Base-by-base conservation (phyloP, 352 stramenopile species). In the Phytophthora citrophthora region DNA sequence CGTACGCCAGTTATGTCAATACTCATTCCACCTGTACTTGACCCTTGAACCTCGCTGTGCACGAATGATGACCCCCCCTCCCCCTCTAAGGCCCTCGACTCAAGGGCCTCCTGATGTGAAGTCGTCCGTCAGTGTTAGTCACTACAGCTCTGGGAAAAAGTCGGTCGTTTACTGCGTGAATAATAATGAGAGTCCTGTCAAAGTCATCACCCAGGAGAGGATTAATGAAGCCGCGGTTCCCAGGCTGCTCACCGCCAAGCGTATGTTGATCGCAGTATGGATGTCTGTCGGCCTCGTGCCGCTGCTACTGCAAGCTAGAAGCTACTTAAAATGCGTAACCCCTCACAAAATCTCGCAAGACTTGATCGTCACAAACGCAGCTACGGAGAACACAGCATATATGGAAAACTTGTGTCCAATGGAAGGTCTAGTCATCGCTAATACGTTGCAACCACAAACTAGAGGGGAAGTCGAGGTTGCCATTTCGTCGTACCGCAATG, bases 241-340 rank as follows among this genome's bases (percentile, higher is more conserved):
- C 32, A 58, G 36, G 16, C 6, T 62, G 0, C 58, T 71, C 56
- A 67, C 43, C 20, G 56, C 63, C 23, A 54, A 50, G 40, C 53
- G 38, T 27, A 63, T 66, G 39, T 29, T 71, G n/a, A 1, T 72
- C 11, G 36, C 36, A 15, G 55, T 72, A 26, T 72, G 67, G 67
- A 44, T 75, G 54, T 61, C 39, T 31, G 41, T 70, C 1, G 67
- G 63, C 1, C 26, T 75, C 18, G 26, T 56, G 20, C 67, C 67
- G 7, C 20, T 71, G 40, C 44, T 72, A 2, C 34, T 75, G 4
- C 67, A 75, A 45, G 15, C 36, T 20, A 47, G 61, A 38, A 75
- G 67, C 47, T 75, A 75, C 29, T 36, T 72, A n/a, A 65, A 75
- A 46, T 61, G 72, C 45, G 48, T 72, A 46, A 71, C 67, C 0